These are phyloP conservation scores for Penicilliopsis zonata DNA, from an alignment of 495 filamentous ascomycete species.

Conservation along the genomic window DNA sequence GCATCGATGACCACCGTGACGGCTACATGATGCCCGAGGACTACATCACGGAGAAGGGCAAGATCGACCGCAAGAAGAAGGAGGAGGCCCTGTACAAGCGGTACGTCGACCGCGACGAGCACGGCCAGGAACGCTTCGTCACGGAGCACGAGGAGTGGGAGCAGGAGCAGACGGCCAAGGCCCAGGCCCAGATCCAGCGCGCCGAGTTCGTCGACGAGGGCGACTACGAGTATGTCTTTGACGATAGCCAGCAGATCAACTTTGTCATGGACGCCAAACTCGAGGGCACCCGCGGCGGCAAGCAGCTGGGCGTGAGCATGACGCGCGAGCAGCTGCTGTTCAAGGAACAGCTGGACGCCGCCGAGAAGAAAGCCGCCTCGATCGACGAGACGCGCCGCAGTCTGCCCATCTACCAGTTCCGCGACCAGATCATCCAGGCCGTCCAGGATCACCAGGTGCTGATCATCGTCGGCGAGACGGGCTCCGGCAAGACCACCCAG, in stretches of 20 bases:
- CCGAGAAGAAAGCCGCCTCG: constrained; percentile 69
- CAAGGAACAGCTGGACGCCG: constrained; percentile 69
- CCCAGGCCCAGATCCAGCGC: constrained; percentile 72
- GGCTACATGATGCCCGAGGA: constrained; percentile 92
- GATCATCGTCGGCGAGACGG: constrained; percentile 81
- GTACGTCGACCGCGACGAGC: constrained; percentile 80
- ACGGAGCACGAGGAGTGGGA: constrained; percentile 98
- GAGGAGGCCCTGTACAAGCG: constrained; percentile 83
- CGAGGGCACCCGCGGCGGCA: constrained; percentile 53
- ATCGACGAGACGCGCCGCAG: constrained; percentile 91
- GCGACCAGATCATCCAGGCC: constrained; percentile 62
- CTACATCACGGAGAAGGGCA: constrained; percentile 86
- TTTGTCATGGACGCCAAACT: constrained; percentile 68
- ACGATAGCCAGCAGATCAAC: constrained; percentile 77
- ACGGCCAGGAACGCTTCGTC: constrained; percentile 77
- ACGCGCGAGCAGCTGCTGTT: constrained; percentile 69
- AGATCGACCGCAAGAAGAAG: constrained; percentile 82
- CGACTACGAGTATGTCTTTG: constrained; percentile 90
- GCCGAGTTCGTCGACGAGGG: constrained; percentile 68
- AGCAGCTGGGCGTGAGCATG: no score
- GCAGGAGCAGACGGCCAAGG: constrained; percentile 77
- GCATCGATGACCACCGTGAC: constrained; percentile 85
- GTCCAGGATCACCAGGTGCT: constrained; percentile 71
- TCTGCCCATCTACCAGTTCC: constrained; percentile 80
- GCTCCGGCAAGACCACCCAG: constrained; percentile 82